A percentile compares a stretch with the other conserved stretches of the same genome.
Evolutionary conservation across 1,284 basidiomycete species (phyloP).

Genomic region (Leccinum huronense): DNA sequence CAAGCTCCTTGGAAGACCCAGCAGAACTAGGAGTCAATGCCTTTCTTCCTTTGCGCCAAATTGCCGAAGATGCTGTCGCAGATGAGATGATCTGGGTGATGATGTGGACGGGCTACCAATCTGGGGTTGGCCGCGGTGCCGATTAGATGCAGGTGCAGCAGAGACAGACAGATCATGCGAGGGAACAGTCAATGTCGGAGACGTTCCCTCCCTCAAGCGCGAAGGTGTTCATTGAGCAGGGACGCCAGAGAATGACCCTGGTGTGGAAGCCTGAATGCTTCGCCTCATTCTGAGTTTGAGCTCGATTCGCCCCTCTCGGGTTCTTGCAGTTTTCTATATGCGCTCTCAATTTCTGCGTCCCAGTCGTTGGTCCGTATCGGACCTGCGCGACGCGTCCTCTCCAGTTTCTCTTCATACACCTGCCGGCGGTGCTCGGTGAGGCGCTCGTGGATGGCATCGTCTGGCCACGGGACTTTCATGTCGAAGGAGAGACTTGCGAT

Average conservation of each 20-base stretch:
- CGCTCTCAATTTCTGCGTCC: slow-evolving; percentile 32
- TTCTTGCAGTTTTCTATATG: slow-evolving; percentile 25
- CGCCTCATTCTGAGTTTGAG: slow-evolving; percentile 28
- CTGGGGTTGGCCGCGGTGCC: slow-evolving; percentile 10
- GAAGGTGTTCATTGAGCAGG: slow-evolving; percentile 12
- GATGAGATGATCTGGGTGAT: slow-evolving; percentile 13
- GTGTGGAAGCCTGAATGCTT: too few species aligned
- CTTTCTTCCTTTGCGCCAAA: slow-evolving; percentile 14
- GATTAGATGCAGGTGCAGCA: slow-evolving; percentile 14
- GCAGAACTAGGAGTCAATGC: slow-evolving; percentile 15
- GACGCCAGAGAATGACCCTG: slow-evolving; percentile 11
- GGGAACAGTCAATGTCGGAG: slow-evolving; percentile 19
- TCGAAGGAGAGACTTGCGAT: slow-evolving; percentile 24
- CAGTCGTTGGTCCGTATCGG: slow-evolving; percentile 22
- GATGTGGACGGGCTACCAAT: slow-evolving; percentile 14
- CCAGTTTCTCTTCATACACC: slow-evolving; percentile 45
- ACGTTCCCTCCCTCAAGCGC: slow-evolving; percentile 11
- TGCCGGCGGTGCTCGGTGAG: slow-evolving; percentile 41
- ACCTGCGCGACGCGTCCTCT: slow-evolving; percentile 15
- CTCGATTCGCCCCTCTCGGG: slow-evolving; percentile 30
- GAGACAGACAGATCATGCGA: slow-evolving; percentile 22
- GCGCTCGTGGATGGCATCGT: slow-evolving; percentile 42
- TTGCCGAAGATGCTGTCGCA: slow-evolving; percentile 1
- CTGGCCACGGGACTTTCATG: slow-evolving; percentile 34
- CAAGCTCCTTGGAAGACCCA: slow-evolving; percentile 14